These are phyloP conservation scores for Gypsophila paniculata DNA, from an alignment of 179 eudicot genomes.

Conservation along the genomic window DNA sequence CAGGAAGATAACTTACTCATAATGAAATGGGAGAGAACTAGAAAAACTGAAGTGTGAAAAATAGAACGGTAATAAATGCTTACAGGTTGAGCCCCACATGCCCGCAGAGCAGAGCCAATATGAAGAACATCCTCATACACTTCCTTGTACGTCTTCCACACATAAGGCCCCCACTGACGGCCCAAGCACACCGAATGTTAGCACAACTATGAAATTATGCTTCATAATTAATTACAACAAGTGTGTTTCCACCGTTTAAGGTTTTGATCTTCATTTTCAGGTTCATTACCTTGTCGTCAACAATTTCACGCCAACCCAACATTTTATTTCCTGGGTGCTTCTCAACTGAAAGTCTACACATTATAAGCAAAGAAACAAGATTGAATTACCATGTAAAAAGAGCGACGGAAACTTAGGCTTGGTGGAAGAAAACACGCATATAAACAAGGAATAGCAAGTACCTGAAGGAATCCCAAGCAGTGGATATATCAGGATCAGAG, in stretches of 20 bases:
- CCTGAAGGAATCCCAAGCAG: slow-evolving; percentile 92
- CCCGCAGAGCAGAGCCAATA: slow-evolving; percentile 69
- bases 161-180: slow-evolving; percentile 65
- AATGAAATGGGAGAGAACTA: not conserved
- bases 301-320: slow-evolving; percentile 85
- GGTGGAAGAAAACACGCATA: not conserved
- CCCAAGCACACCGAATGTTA: not conserved
- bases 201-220: not conserved
- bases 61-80: slow-evolving; percentile 19
- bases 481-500: slow-evolving; percentile 44
- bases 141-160: slow-evolving; percentile 87
- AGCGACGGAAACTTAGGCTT: not conserved
- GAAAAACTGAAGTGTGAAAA: not conserved
- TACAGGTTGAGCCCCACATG: slow-evolving; percentile 79
- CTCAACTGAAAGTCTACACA: slow-evolving; percentile 57
- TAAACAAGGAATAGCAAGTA: slow-evolving; percentile 13
- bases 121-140: slow-evolving; percentile 61
- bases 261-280: not conserved
- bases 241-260: not conserved
- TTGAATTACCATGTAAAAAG: not conserved
- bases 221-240: too few species aligned
- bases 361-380: not conserved
- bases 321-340: slow-evolving; percentile 63
- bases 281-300: slow-evolving; percentile 51
- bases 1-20: not conserved